phyloP scores from a whole-genome alignment of 108 stramenopile genomes.

The Stephanodiscus minutulus region DNA sequence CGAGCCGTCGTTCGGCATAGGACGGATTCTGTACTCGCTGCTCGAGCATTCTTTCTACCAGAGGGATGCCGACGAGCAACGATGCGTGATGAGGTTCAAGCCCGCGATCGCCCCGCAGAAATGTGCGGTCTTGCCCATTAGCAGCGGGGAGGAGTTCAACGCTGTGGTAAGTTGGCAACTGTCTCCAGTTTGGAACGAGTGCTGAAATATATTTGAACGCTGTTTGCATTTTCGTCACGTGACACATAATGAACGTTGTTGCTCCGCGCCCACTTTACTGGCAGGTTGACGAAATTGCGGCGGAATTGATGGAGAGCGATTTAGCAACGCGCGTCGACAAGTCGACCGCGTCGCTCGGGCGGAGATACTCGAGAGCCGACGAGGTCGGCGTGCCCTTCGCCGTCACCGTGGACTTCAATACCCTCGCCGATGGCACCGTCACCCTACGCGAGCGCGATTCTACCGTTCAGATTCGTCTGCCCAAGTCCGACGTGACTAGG shows the following conservation, averaged over 20 bases:
- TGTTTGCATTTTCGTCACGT: too few species aligned
- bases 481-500: slow-evolving; percentile 73
- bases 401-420: slow-evolving; percentile 98
- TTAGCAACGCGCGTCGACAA: slow-evolving; percentile 90
- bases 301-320: slow-evolving; percentile 83
- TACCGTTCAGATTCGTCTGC: slow-evolving; percentile 89
- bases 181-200: background rate
- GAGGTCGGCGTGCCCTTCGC: slow-evolving; percentile 99
- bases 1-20: slow-evolving; percentile 99
- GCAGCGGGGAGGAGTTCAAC: slow-evolving; percentile 79
- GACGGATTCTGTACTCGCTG: slow-evolving; percentile 96
- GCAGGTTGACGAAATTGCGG: slow-evolving; percentile 81
- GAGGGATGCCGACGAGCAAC: slow-evolving; percentile 93
- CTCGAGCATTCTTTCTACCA: slow-evolving; percentile 98
- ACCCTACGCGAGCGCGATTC: slow-evolving; percentile 99
- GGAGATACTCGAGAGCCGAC: slow-evolving; percentile 96
- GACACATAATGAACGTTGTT: too few species aligned
- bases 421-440: slow-evolving; percentile 85
- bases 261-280: background rate
- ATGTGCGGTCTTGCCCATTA: slow-evolving; percentile 93
- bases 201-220: too few species aligned
- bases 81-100: slow-evolving; percentile 96
- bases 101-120: slow-evolving; percentile 98
- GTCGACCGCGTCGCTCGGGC: slow-evolving; percentile 88
- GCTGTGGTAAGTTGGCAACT: slow-evolving; percentile 56